phyloP scores from a whole-genome alignment of 1,284 basidiomycete genomes.

The Limonomyces culmigenus region DNA sequence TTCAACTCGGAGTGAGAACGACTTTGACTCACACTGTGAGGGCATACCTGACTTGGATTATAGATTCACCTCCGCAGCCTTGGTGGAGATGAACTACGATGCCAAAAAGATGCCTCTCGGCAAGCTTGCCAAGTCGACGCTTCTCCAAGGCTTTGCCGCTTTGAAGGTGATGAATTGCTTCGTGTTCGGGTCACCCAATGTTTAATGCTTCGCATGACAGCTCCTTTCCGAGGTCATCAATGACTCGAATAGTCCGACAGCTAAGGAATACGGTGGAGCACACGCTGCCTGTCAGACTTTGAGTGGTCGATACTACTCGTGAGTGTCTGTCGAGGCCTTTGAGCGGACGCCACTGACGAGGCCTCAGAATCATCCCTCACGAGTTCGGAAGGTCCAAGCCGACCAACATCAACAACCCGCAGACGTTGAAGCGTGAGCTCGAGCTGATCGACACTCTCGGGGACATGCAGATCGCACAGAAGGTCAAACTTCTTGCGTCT shows the following conservation, averaged over 20 bases:
- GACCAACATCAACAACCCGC: slow-evolving; percentile 22
- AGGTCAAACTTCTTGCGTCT: too few relatives aligned
- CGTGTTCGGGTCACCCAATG: not conserved
- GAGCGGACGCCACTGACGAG: slow-evolving; percentile 2
- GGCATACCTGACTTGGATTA: slow-evolving; percentile 1
- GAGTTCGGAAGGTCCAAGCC: slow-evolving; percentile 37
- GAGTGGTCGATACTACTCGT: slow-evolving; percentile 44
- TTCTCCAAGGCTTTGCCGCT: slow-evolving; percentile 38
- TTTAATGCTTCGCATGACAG: slow-evolving; percentile 12
- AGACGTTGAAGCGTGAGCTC: slow-evolving; percentile 34
- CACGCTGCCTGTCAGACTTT: slow-evolving; percentile 25
- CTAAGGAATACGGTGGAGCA: slow-evolving; percentile 20
- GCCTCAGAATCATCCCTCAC: slow-evolving; percentile 39
- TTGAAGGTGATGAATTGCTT: slow-evolving; percentile 23
- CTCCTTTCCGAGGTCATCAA: slow-evolving; percentile 35
- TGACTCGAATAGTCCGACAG: slow-evolving; percentile 23
- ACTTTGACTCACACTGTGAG: not conserved
- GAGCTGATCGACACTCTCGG: slow-evolving; percentile 50
- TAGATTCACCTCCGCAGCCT: slow-evolving; percentile 35
- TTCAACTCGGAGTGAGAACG: slow-evolving; percentile 29
- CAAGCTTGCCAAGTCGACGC: slow-evolving; percentile 37
- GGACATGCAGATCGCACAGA: slow-evolving; percentile 48
- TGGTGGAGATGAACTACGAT: slow-evolving; percentile 58
- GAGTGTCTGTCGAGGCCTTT: slow-evolving; percentile 8
- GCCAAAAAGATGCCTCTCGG: slow-evolving; percentile 51